Conservation (phyloP, 371 early-diverging fungal genomes). For the Mortierella sp. region DNA sequence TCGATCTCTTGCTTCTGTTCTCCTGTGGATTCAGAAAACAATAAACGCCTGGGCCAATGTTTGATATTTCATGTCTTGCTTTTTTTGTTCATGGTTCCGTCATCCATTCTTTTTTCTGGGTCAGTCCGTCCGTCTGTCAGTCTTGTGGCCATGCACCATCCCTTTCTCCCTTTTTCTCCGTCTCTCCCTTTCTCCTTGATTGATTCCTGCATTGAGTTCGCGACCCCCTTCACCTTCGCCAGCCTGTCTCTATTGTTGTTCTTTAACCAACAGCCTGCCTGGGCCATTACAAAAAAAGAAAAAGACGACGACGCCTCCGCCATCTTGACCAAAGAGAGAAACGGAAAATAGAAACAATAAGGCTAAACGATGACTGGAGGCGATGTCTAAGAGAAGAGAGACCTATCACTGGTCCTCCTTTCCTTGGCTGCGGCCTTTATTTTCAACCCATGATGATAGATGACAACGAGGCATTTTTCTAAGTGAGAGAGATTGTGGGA, state of each 20-base stretch:
- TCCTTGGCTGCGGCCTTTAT: neutral
- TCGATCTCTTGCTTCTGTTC: neutral
- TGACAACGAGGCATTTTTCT: slow-evolving; percentile 10
- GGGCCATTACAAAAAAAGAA: neutral
- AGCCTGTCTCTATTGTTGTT: neutral
- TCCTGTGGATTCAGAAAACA: neutral
- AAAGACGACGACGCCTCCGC: neutral
- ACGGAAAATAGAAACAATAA: neutral
- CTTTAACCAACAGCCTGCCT: neutral
- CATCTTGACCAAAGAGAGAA: neutral
- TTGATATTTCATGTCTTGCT: neutral
- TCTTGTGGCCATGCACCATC: neutral
- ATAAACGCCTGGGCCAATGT: neutral
- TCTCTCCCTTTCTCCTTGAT: too few relatives aligned
- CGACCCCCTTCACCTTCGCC: neutral
- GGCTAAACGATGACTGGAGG: neutral
- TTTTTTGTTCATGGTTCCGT: neutral
- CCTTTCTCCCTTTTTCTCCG: neutral
- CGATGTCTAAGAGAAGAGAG: neutral
- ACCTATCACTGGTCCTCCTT: neutral
- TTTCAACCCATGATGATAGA: neutral
- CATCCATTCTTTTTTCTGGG: neutral
- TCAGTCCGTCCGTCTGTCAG: neutral
- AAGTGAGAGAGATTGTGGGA: too few relatives aligned
- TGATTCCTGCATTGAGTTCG: neutral